Percentiles rank a stretch among this genome's conserved stretches.
Evolutionary conservation across 2,329 filamentous ascomycete genomes (phyloP).

Genomic region (Neoascochyta sp.): DNA sequence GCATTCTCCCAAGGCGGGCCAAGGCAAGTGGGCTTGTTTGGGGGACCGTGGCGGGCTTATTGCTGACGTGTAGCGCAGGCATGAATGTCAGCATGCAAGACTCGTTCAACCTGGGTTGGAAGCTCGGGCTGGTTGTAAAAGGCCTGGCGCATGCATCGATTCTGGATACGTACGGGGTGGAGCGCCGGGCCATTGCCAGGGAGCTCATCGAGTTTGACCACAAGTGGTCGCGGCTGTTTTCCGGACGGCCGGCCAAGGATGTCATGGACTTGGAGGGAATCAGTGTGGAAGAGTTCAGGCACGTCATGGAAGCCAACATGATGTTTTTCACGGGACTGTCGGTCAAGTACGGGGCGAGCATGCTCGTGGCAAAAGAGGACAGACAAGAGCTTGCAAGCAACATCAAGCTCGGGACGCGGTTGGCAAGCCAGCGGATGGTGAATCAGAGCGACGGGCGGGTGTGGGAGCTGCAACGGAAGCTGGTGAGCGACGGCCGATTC

Average conservation of each 20-base stretch:
- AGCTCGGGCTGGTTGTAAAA: conserved; percentile 50
- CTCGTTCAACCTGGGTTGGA: conserved; percentile 57
- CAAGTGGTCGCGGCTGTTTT: conserved; percentile 48
- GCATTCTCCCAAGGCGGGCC: conserved; percentile 60
- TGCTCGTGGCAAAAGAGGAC: conserved; percentile 53
- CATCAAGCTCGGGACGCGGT: conserved; percentile 54
- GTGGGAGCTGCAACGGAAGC: conserved; percentile 56
- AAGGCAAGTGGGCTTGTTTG: too few species aligned
- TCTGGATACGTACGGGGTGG: conserved; percentile 52
- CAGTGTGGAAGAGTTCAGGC: conserved; percentile 60
- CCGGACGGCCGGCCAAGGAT: conserved; percentile 53
- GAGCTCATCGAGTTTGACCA: conserved; percentile 59
- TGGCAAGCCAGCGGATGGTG: conserved; percentile 57
- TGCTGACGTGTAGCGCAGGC: conserved; percentile 22
- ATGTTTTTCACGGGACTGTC: conserved; percentile 57
- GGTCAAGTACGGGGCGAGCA: conserved; percentile 57
- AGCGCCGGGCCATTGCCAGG: conserved; percentile 58
- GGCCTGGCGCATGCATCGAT: conserved; percentile 41
- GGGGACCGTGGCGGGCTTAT: too few species aligned
- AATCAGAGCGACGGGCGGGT: conserved; percentile 56
- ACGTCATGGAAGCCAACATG: conserved; percentile 56
- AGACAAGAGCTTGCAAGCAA: conserved; percentile 46
- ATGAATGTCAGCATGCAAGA: conserved; percentile 74
- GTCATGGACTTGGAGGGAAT: conserved; percentile 59
- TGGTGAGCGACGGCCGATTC: conserved; percentile 58